Base-by-base conservation (phyloP, 2,329 filamentous ascomycete species). In the Colletotrichum neosansevieriae region DNA sequence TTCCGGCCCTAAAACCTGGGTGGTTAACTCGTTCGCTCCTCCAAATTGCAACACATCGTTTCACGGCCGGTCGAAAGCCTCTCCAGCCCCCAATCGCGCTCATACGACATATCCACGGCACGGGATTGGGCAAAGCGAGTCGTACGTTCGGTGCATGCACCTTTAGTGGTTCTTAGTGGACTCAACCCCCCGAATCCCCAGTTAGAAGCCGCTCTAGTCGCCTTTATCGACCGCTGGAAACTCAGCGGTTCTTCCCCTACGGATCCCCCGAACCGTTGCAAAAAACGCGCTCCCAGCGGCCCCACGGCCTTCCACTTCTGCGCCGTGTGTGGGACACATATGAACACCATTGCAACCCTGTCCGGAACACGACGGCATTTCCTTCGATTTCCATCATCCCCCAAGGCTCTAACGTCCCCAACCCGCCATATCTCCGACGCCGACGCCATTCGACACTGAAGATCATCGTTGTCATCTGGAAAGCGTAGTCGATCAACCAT, bases 341-440 rank as follows among this genome's bases (percentile, higher is more conserved):
- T 69, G 66, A 69, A 69, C 66, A 69, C 66, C 62, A 69, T 69
- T 69, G 66, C 66, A 66, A 69, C 66, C 66, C 62, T 66, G 61
- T 69, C 66, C 66, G 56, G 66, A 66, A 69, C 61, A 60, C 61
- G 49, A 65, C 66, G 62, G 66, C 66, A 59, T 69, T 69, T 69
- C 66, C 61, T 65, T 66, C 56, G 50, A 56, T 60, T 69, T 69
- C 66, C 61, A 69, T 69, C 62, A 21, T 60, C 29, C 61, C 59
- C 62, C 42, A 60, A 54, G 54, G 42, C 38, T 34, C 50, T 61
- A 42, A 49, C 54, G 60, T 60, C 66, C 42, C 61, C 66, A 69
- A 21, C 34, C 42, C 40, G 29, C 29, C 45, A 21, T 24, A 42
- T 56, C 66, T 54, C 56, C 49, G 40, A 36, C 34, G 62, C 56